phyloP scores from a whole-genome alignment of 345 rosid species.

The Aquilaria malaccensis region DNA sequence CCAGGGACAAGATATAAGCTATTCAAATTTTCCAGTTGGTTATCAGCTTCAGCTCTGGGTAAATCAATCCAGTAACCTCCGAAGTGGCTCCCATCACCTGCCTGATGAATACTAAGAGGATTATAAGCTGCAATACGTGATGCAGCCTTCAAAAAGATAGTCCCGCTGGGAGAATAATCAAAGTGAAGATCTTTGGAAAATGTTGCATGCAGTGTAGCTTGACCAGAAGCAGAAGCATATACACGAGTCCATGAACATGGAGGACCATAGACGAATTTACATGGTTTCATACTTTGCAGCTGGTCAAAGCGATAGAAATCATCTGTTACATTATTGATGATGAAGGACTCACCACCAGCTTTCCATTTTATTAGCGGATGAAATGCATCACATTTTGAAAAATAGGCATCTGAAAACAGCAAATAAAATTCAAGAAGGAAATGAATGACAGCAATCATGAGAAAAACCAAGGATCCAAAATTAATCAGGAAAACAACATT shows the following conservation, averaged over 20 bases:
- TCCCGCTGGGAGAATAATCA: constrained; percentile 47
- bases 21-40: constrained; percentile 36
- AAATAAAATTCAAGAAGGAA: constrained; percentile 19
- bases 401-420: constrained; percentile 53
- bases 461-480: constrained; percentile 1
- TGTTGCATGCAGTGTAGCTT: constrained; percentile 70
- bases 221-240: constrained; percentile 69
- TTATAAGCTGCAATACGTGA: constrained; percentile 65
- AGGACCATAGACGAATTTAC: constrained; percentile 38
- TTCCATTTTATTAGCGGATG: constrained; percentile 67
- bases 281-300: constrained; percentile 19
- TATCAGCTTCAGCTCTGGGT: constrained; percentile 31
- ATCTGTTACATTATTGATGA: constrained; percentile 48
- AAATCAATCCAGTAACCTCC: constrained; percentile 83
- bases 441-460: constrained; percentile 14
- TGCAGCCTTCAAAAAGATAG: constrained; percentile 58
- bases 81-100: constrained; percentile 67
- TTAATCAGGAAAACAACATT: constrained; percentile 15
- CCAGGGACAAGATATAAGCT: constrained; percentile 78
- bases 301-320: constrained; percentile 29
- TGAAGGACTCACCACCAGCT: constrained; percentile 62
- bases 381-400: constrained; percentile 77
- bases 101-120: constrained; percentile 61
- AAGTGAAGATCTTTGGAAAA: constrained; percentile 50
- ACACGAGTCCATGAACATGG: constrained; percentile 66